Conservation (phyloP, 495 filamentous ascomycete species). For the Penicillium soppii region DNA sequence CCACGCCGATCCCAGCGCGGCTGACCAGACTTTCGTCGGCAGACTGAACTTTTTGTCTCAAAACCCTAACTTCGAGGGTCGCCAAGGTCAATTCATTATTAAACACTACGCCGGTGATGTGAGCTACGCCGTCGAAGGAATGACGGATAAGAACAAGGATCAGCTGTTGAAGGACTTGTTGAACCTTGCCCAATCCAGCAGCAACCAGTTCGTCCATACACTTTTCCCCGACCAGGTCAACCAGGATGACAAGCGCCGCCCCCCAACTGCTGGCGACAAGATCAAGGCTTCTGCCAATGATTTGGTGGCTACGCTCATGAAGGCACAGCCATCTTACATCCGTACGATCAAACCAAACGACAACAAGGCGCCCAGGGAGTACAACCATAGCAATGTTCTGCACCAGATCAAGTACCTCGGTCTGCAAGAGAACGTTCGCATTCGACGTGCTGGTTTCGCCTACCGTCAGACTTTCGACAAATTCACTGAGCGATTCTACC, state of each 20-base stretch:
- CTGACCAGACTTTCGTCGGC: slow-evolving; percentile 93
- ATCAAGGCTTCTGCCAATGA: slow-evolving; percentile 97
- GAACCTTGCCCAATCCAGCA: slow-evolving; percentile 79
- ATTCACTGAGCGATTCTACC: slow-evolving; percentile 96
- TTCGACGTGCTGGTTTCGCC: slow-evolving; percentile 93
- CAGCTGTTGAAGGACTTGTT: slow-evolving; percentile 92
- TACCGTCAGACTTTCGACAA: slow-evolving; percentile 98
- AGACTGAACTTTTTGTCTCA: slow-evolving; percentile 81
- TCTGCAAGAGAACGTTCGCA: slow-evolving; percentile 97
- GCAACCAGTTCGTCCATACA: slow-evolving; percentile 79
- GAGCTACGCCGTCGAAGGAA: slow-evolving; percentile 89
- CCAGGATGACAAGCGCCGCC: slow-evolving; percentile 90
- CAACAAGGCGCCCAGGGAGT: slow-evolving; percentile 92
- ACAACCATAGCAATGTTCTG: slow-evolving; percentile 85
- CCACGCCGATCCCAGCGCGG: slow-evolving; percentile 89
- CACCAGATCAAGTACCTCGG: slow-evolving; percentile 99
- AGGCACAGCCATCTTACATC: slow-evolving; percentile 94
- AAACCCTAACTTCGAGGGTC: slow-evolving; percentile 86
- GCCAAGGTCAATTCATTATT: slow-evolving; percentile 95
- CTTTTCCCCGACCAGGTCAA: slow-evolving; percentile 94
- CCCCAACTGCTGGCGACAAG: slow-evolving; percentile 94
- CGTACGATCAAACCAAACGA: slow-evolving; percentile 99
- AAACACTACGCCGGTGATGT: slow-evolving; percentile 99
- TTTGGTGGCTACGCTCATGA: slow-evolving; percentile 93
- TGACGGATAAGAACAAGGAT: slow-evolving; percentile 99